Evolutionary conservation across 441 rosid genomes (phyloP), one percentile per base, ranked within the genome.

Genomic region (Eruca vesicaria): DNA sequence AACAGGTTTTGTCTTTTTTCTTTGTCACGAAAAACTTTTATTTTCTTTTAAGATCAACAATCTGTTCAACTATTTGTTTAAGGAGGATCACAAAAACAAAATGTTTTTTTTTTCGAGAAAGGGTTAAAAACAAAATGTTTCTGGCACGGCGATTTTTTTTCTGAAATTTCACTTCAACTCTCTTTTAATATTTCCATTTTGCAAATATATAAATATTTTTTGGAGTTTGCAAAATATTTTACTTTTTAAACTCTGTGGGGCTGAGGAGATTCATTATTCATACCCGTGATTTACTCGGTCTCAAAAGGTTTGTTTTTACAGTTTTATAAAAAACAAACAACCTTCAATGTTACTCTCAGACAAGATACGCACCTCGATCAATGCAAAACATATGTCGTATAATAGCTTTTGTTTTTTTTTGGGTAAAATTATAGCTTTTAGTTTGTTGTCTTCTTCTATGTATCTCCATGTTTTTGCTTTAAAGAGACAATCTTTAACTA

Each of bases 1-100:
- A 85, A 83, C 69, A 81, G 84, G 88, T 84, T n/a, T 41, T 36
- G 72, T 72, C 19, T 45, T 45, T 36, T 12, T 18, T 53, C 26
- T 23, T 23, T 35, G 9, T 10, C 3, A 16, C 2, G 23, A 53
- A 1, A n/a, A n/a, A n/a, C n/a, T n/a, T n/a, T n/a, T n/a, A n/a
- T n/a, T n/a, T n/a, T n/a, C n/a, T n/a, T n/a, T n/a, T n/a, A n/a
- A 33, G 59, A 70, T 76, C 23, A 63, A 53, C 31, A 53, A 11
- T 36, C 7, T 19, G 26, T 52, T 52, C 57, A 52, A 52, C 10
- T 7, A 11, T 59, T 60, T 62, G 12, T 9, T 16, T n/a, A 36
- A 55, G 5, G 20, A 14, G 9, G 58, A 43, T 28, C 48, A 31
- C 29, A 36, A 20, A 52, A 33, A 14, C 10, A 53, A 29, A 69